These are phyloP conservation scores for Centella asiatica DNA, from an alignment of 129 eudicot genomes.

Conservation along the genomic window DNA sequence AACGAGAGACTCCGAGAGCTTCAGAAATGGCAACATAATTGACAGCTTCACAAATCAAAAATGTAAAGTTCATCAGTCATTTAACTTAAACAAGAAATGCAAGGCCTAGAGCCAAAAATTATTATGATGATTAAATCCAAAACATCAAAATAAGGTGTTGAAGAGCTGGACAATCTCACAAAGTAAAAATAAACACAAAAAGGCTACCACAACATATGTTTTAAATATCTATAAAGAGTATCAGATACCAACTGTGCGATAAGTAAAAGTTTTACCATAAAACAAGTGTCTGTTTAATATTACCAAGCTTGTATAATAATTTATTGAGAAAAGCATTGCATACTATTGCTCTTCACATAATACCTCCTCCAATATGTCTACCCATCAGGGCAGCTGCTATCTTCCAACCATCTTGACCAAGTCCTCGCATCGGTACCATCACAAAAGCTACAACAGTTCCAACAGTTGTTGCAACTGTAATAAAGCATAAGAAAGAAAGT, in stretches of 20 bases:
- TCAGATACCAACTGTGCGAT: too few relatives aligned
- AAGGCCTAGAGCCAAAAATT: not conserved
- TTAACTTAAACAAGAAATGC: not conserved
- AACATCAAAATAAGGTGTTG: too few relatives aligned
- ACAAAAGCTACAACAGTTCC: conserved; percentile 75
- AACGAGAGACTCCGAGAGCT: conserved; percentile 62
- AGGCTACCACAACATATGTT: too few relatives aligned
- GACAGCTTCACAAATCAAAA: conserved; percentile 51
- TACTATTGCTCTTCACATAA: not conserved
- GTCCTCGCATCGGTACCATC: conserved; percentile 82
- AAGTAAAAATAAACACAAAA: too few relatives aligned
- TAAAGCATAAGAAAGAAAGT: not conserved
- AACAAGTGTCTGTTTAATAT: not conserved
- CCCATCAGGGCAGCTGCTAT: conserved; percentile 97
- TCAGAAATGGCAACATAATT: conserved; percentile 85
- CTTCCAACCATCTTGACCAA: conserved; percentile 84
- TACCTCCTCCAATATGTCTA: conserved; percentile 98
- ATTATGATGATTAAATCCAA: too few relatives aligned
- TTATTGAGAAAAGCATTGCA: not conserved
- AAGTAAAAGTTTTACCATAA: too few relatives aligned
- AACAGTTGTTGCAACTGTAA: conserved; percentile 67
- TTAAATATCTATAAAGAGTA: too few relatives aligned
- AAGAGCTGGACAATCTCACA: too few relatives aligned
- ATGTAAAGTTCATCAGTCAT: conserved; percentile 7
- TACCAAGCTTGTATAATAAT: conserved; percentile 3